Evolutionary conservation across 208 protist species (phyloP).

Genomic region (Herpetomonas samuelpessoai): DNA sequence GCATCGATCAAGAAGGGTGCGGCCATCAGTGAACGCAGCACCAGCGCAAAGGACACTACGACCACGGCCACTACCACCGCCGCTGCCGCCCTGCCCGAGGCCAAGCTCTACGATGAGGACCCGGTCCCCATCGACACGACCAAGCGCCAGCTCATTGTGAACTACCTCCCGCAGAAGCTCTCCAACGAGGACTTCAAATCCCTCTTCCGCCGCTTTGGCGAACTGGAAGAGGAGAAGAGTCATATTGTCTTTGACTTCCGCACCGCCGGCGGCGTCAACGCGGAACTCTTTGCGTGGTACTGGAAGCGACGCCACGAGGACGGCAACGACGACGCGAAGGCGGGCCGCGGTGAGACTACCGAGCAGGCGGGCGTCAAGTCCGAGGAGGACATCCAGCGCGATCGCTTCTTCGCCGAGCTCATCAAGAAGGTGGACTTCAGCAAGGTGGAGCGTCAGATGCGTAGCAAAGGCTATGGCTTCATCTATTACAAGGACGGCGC

Average conservation of each 20-base stretch:
- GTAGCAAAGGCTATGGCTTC: constrained; percentile 80
- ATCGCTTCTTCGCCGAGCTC: not conserved
- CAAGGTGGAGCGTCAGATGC: constrained; percentile 10
- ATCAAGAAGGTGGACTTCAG: not conserved
- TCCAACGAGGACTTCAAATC: constrained; percentile 41
- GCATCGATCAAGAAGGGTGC: too few relatives aligned
- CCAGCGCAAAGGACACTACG: too few relatives aligned
- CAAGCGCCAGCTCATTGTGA: constrained; percentile 67
- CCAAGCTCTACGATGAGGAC: constrained; percentile 36
- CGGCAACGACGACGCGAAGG: not conserved
- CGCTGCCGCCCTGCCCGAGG: constrained; percentile 16
- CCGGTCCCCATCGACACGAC: constrained; percentile 45
- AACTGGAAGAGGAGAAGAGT: constrained; percentile 28
- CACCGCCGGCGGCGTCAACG: constrained; percentile 3
- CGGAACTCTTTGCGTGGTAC: not conserved
- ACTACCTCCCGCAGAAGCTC: constrained; percentile 51
- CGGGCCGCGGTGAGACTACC: not conserved
- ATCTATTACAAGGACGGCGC: constrained; percentile 64
- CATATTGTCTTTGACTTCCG: constrained; percentile 66
- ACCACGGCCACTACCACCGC: not conserved
- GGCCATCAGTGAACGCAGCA: too few relatives aligned
- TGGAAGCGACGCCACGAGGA: not conserved
- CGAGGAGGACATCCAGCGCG: not conserved
- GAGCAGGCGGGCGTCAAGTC: not conserved
- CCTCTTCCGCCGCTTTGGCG: constrained; percentile 50